phyloP scores from a whole-genome alignment of 2,329 filamentous ascomycete species.

The Apiospora malaysiana region DNA sequence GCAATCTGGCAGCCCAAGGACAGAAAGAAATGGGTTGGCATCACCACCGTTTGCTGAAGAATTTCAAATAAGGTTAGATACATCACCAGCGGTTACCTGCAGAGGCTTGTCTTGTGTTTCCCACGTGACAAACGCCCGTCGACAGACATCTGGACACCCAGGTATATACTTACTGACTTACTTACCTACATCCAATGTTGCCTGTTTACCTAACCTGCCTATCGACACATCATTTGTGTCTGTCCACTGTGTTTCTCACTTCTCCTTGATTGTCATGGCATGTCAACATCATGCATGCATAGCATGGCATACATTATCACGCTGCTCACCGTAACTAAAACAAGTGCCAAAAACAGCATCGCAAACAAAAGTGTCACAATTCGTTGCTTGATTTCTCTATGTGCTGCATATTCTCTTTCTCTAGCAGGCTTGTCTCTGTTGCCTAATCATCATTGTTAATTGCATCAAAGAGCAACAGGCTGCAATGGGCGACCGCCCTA shows the following conservation, averaged over 20 bases:
- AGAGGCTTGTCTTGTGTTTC: slow-evolving; percentile 42
- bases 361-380: neutral
- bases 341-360: neutral
- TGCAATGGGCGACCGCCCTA: neutral
- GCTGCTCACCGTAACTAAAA: neutral
- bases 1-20: slow-evolving; percentile 8
- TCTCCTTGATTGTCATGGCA: neutral
- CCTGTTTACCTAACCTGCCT: neutral
- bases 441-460: neutral
- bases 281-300: neutral
- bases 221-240: neutral
- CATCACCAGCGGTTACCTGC: slow-evolving; percentile 44
- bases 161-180: neutral
- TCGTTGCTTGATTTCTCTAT: slow-evolving; percentile 3
- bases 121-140: slow-evolving; percentile 45
- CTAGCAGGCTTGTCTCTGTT: neutral
- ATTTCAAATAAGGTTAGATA: slow-evolving; percentile 45
- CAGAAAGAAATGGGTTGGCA: slow-evolving; percentile 26
- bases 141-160: neutral
- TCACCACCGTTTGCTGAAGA: slow-evolving; percentile 40
- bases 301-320: neutral
- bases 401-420: neutral
- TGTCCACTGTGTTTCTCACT: neutral
- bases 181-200: no score
- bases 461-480: neutral